Base-by-base conservation (phyloP, 2,329 filamentous ascomycete species). In the Teratosphaeriaceae sp. region DNA sequence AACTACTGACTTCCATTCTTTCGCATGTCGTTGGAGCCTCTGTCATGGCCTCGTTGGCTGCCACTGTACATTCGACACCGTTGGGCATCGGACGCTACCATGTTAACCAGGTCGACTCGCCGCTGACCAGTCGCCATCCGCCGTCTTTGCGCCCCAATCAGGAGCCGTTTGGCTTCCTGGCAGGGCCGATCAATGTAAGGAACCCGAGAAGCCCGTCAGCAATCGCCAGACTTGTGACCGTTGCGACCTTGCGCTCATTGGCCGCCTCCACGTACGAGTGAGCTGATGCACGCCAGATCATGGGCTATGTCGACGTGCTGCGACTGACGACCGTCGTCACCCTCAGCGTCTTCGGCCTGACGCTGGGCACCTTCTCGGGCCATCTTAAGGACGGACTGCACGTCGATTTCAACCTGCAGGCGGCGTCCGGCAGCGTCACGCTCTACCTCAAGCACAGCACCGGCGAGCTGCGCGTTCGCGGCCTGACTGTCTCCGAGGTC, bases 371-470 rank as follows among this genome's bases (percentile, higher is more conserved):
- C n/a, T 38, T 38, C 21, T 13, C 20, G 11, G 35, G 35, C 19
- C 3, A 6, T 26, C 35, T 38, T 3, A 38, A 38, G 20, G 35
- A 38, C 20, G 35, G 35, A 4, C 21, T 38, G 35, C 35, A 38
- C 21, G 22, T 38, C 19, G 35, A 38, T 13, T 38, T 38, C 35
- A 23, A 26, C n/a, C 35, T 38, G 5, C 19, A 23, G n/a, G 19
- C 35, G 11, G 35, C 35, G n/a, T 4, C 35, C n/a, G 35, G 35
- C 35, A 38, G 35, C 18, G 15, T 38, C 9, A 23, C 35, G 35
- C 35, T 38, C 35, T 38, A 38, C 20, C 22, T 26, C 5, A 38
- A 38, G 19, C 20, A 22, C 21, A 38, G 35, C 22, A 38, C 35
- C 22, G 12, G n/a, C 35, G 35, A 38, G 22, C 21, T 38, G 20